Base-by-base conservation (phyloP, 2,329 filamentous ascomycete species). In the Diplodia mutila region DNA sequence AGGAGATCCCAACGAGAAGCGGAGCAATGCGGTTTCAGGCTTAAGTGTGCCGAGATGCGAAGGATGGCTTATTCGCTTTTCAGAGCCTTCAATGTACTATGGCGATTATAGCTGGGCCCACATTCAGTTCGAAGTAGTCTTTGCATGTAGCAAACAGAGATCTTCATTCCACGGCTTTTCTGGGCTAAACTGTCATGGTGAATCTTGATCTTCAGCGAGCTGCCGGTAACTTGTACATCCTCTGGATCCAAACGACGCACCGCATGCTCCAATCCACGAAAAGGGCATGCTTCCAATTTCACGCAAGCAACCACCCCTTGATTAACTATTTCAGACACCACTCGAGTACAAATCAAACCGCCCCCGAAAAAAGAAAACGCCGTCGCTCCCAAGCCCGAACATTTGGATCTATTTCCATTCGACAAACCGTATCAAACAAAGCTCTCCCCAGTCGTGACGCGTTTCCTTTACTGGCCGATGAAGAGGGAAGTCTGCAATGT, bases 401-500 rank as follows among this genome's bases (percentile, higher is more conserved):
- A 42, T 42, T 29, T 6, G 39, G n/a, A 32, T 32, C 6, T 32
- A 46, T 46, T n/a, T 46, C 8, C 42, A 21, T 46, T 21, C 42
- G n/a, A 46, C 42, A 34, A 23, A 5, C 46, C 16, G 25, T 48
- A 61, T 5, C n/a, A 65, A 29, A 18, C 39, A 29, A 29, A 12
- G 55, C 7, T 12, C 4, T 16, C 52, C n/a, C n/a, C n/a, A n/a
- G 9, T n/a, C 4, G 14, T 46, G 6, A 18, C 21, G 9, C 25
- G 9, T 27, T 29, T 27, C 42, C n/a, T 14, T 52, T 37, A 73
- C 52, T 69, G 66, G 32, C 72, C 72, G 57, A 73, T 68, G 61
- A 74, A 70, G 48, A 73, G 69, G 21, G 72, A 73, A 54, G 69
- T 70, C 72, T 75, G 65, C 1, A 42, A 16, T 12, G 12, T 27